Evolutionary conservation across 2,329 filamentous ascomycete species (phyloP).

Genomic region (Cladophialophora carrionii): DNA sequence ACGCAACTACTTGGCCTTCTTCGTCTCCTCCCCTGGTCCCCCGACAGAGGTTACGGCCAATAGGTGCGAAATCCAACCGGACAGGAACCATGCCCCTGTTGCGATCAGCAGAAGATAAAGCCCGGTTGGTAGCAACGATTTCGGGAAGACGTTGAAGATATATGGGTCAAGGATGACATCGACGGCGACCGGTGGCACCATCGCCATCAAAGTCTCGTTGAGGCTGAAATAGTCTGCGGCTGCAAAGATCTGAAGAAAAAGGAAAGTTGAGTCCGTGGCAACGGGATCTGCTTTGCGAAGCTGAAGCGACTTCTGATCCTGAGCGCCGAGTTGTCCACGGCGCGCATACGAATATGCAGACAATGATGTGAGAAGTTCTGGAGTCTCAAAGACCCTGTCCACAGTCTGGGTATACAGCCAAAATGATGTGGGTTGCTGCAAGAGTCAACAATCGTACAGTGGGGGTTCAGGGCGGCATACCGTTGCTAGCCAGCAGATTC

Average conservation of each 20-base stretch:
- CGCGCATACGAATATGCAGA: constrained; percentile 62
- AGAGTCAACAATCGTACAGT: constrained; percentile 14
- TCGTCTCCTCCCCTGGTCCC: not conserved
- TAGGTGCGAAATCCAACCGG: constrained; percentile 47
- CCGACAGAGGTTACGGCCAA: not conserved
- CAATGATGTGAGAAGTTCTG: constrained; percentile 67
- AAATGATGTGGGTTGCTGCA: constrained; percentile 84
- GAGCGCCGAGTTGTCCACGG: constrained; percentile 42
- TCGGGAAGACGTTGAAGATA: constrained; percentile 75
- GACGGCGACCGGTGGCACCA: constrained; percentile 72
- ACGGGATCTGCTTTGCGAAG: constrained; percentile 11
- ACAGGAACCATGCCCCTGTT: constrained; percentile 56
- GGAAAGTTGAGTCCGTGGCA: constrained; percentile 46
- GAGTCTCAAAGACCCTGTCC: constrained; percentile 62
- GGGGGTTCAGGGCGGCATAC: constrained; percentile 57
- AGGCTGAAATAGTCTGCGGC: constrained; percentile 84
- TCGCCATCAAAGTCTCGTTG: constrained; percentile 72
- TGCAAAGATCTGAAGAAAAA: constrained; percentile 74
- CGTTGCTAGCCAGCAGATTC: constrained; percentile 90
- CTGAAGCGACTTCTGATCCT: constrained; percentile 30
- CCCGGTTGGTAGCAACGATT: constrained; percentile 73
- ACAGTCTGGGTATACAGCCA: constrained; percentile 67
- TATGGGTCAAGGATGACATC: constrained; percentile 88
- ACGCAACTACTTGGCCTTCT: constrained; percentile 25
- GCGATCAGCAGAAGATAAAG: constrained; percentile 69